Base-by-base conservation (phyloP, 208 protist species). In the Trypanosoma mega region DNA sequence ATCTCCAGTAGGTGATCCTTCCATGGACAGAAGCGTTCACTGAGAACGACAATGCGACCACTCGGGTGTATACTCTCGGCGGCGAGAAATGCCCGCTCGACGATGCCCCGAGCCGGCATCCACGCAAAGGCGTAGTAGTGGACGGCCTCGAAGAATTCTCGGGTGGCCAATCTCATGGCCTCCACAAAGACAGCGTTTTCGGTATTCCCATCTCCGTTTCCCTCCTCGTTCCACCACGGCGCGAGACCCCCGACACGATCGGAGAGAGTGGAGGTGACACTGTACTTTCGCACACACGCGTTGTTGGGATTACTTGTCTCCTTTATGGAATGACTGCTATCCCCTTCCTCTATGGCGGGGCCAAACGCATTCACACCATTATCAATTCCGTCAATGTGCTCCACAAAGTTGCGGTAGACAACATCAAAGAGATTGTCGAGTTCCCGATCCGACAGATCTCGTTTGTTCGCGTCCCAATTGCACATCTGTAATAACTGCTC, bases 311-410 rank as follows among this genome's bases (percentile, higher is more conserved):
- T 47, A 47, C 23, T 16, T 26, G n/a, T 47, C 26, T 83, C 69
- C 31, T 69, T 37, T 12, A 50, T 33, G 26, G 6, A 37, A n/a
- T 49, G 45, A n/a, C 14, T 41, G 14, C 49, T 63, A 26, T 51
- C 62, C 2, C 59, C 67, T 9, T 52, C 55, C 23, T 65, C 52
- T 33, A 37, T 34, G 30, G 64, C 60, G 24, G 76, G 53, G 4
- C 58, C 73, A 68, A 78, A 96, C 36, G 68, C 62, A 47, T 96
- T 84, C 18, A 98, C 80, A 21, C 96, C 97, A 75, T 98, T 98
- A 63, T 98, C 97, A 36, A 96, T 86, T 37, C 81, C 97, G 65
- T 98, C 96, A 34, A 98, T 82, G 59, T 94, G 76, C 64, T 98
- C 87, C 27, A 98, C 76, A 56, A 98, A 97, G 50, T 81, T 78